A percentile compares a stretch with the other conserved stretches of the same genome.
These are phyloP conservation scores for Santalum album DNA, from an alignment of 164 flowering plant genomes.

Conservation along the genomic window DNA sequence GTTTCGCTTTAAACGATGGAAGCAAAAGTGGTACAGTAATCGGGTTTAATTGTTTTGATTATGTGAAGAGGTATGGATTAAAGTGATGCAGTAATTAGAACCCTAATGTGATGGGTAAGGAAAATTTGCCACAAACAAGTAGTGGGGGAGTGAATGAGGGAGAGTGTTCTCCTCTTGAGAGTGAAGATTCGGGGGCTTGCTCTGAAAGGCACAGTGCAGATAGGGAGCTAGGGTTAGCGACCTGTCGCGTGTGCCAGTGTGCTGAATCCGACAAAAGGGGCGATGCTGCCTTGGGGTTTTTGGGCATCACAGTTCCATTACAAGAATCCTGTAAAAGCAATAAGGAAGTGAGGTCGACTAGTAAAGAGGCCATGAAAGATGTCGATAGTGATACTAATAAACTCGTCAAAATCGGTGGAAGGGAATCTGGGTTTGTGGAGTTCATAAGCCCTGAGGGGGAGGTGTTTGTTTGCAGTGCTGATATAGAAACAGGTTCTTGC, in stretches of 20 bases:
- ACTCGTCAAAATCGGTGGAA: constrained; percentile 10
- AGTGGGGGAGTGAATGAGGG: constrained; percentile 15
- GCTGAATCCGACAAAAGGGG: constrained; percentile 83
- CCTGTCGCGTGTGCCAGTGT: constrained; percentile 94
- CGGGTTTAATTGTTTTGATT: too few species aligned
- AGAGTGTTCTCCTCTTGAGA: constrained; percentile 14
- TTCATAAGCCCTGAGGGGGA: constrained; percentile 79
- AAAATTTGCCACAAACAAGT: constrained; percentile 10
- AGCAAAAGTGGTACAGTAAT: too few species aligned
- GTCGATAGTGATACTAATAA: constrained; percentile 13
- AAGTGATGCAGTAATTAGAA: too few species aligned
- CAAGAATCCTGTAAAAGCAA: constrained; percentile 18
- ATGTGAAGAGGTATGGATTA: too few species aligned
- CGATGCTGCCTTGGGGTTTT: constrained; percentile 62
- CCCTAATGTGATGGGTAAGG: constrained; percentile 21
- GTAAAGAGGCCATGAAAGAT: constrained; percentile 13
- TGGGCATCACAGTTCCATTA: constrained; percentile 52
- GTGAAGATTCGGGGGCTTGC: constrained; percentile 19
- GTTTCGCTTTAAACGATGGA: too few species aligned
- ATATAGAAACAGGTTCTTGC: constrained; percentile 58
- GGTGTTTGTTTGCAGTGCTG: constrained; percentile 65
- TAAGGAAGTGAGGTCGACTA: constrained; percentile 20
- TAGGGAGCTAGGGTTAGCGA: constrained; percentile 33
- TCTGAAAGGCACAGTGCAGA: constrained; percentile 34
- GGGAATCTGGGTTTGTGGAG: constrained; percentile 40